Conservation (phyloP, 2,329 filamentous ascomycete genomes). For the Rutstroemia sp. region DNA sequence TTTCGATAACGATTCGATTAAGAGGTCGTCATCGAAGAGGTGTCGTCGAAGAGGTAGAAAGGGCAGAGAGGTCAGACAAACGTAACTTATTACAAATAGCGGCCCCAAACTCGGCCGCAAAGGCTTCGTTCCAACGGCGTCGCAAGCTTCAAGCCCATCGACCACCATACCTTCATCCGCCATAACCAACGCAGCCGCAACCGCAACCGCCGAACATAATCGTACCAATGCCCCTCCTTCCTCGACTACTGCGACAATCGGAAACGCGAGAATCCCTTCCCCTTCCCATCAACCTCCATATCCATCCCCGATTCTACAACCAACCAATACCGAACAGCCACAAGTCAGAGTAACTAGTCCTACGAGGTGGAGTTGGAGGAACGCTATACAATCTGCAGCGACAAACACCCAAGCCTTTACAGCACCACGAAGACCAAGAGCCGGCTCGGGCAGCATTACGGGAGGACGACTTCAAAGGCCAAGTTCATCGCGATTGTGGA, state of each 20-base stretch:
- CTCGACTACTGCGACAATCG: slow-evolving; percentile 14
- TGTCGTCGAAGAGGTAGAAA: background rate
- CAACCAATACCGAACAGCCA: slow-evolving; percentile 15
- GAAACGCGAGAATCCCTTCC: slow-evolving; percentile 24
- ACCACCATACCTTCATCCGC: slow-evolving; percentile 15
- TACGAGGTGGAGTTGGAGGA: slow-evolving; percentile 28
- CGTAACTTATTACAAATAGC: slow-evolving; percentile 2
- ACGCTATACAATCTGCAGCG: slow-evolving; percentile 23
- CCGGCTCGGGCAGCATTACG: slow-evolving; percentile 21
- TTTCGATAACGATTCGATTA: background rate
- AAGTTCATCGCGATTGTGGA: slow-evolving; percentile 42
- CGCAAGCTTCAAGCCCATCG: slow-evolving; percentile 20
- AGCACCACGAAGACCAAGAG: slow-evolving; percentile 22
- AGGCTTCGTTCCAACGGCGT: slow-evolving; percentile 26
- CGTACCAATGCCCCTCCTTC: slow-evolving; percentile 12
- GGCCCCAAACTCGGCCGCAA: slow-evolving; percentile 12
- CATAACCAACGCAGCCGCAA: slow-evolving; percentile 11
- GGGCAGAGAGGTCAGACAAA: background rate
- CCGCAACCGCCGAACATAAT: background rate
- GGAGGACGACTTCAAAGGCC: slow-evolving; percentile 19
- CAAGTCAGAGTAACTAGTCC: slow-evolving; percentile 39
- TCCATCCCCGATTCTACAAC: slow-evolving; percentile 14
- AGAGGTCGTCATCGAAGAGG: background rate
- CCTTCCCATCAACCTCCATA: slow-evolving; percentile 27
- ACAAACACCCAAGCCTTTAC: slow-evolving; percentile 8